phyloP scores from a whole-genome alignment of 768 basidiomycete genomes.

The Russula emetica region DNA sequence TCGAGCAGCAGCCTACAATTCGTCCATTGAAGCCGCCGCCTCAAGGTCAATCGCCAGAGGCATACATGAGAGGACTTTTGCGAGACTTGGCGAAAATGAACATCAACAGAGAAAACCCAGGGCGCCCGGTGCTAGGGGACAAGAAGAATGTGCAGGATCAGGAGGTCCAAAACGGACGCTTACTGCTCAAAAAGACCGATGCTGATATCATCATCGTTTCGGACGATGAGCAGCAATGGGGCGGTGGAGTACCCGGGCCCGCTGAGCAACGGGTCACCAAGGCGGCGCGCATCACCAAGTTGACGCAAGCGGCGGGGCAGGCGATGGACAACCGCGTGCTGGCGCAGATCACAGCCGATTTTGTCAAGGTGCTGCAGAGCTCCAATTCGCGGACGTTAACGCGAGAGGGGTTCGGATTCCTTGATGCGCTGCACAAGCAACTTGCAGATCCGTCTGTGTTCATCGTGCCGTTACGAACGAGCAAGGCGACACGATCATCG shows the following conservation, averaged over 20 bases:
- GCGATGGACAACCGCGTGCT: constrained; percentile 56
- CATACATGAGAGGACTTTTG: constrained; percentile 8
- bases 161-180: neutral
- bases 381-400: constrained; percentile 64
- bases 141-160: constrained; percentile 24
- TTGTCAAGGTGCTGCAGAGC: constrained; percentile 56
- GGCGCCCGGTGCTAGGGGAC: constrained; percentile 24
- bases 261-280: constrained; percentile 43
- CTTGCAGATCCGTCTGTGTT: constrained; percentile 64
- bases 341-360: constrained; percentile 52
- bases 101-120: constrained; percentile 36
- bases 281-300: constrained; percentile 47
- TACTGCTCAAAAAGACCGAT: constrained; percentile 22
- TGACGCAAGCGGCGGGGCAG: constrained; percentile 42
- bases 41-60: constrained; percentile 29
- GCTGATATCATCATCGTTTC: constrained; percentile 47
- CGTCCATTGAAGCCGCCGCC: constrained; percentile 26
- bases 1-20: constrained; percentile 1
- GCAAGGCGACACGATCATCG: constrained; percentile 29
- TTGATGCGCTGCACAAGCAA: constrained; percentile 67
- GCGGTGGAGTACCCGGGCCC: constrained; percentile 30
- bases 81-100: constrained; percentile 20
- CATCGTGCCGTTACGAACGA: constrained; percentile 50
- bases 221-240: constrained; percentile 35
- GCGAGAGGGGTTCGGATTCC: constrained; percentile 64